A percentile compares a stretch with the other conserved stretches of the same genome.
phyloP scores from a whole-genome alignment of 2,329 filamentous ascomycete species.

The Arthrobotrys iridis region DNA sequence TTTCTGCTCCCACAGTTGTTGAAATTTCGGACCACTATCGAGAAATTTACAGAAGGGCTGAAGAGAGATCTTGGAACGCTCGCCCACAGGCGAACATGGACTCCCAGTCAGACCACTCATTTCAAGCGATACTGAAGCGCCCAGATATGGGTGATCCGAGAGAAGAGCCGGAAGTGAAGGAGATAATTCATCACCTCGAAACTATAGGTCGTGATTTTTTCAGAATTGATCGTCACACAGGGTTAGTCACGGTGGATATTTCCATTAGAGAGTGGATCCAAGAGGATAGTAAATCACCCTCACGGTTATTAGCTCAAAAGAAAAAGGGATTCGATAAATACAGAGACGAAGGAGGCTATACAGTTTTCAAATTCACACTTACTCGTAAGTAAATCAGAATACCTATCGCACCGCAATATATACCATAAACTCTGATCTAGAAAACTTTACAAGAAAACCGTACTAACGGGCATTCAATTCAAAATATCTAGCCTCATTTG shows the following conservation, averaged over 20 bases:
- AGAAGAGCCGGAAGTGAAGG: constrained; percentile 18
- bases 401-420: background rate
- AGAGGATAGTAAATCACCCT: constrained; percentile 1
- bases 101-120: too few relatives aligned
- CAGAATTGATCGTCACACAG: constrained; percentile 10
- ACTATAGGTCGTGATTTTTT: constrained; percentile 15
- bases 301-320: background rate
- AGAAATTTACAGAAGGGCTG: background rate
- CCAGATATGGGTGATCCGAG: background rate
- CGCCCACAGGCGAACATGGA: background rate
- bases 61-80: constrained; percentile 2
- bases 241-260: constrained; percentile 10
- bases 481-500: constrained; percentile 14
- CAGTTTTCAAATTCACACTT: constrained; percentile 24
- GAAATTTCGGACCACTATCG: constrained; percentile 24
- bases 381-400: constrained; percentile 6
- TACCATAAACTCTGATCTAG: too few relatives aligned
- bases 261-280: constrained; percentile 31
- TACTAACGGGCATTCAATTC: background rate
- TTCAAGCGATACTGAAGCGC: background rate
- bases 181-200: constrained; percentile 19
- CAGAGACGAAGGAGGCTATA: constrained; percentile 7
- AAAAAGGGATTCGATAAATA: background rate
- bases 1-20: background rate
- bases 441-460: too few relatives aligned